phyloP scores from a whole-genome alignment of 2,329 filamentous ascomycete species.

The Colletotrichum paranaense region DNA sequence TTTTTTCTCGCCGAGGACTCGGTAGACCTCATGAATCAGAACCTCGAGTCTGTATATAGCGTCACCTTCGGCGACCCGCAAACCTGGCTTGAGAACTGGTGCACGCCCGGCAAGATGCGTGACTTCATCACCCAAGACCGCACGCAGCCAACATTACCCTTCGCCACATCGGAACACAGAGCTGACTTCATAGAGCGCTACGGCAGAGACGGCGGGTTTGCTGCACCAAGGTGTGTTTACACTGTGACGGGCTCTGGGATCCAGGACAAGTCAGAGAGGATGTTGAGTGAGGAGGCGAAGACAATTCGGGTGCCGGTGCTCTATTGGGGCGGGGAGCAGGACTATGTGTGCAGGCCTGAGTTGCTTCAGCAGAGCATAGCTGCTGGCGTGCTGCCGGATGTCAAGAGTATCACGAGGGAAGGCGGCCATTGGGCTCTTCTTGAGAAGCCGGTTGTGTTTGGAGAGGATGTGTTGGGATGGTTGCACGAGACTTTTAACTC shows the following conservation, averaged over 20 bases:
- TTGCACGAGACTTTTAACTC: constrained; percentile 28
- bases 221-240: constrained; percentile 44
- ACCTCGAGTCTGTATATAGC: constrained; percentile 51
- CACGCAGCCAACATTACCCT: constrained; percentile 40
- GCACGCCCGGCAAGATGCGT: constrained; percentile 47
- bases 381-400: constrained; percentile 40
- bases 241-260: constrained; percentile 35
- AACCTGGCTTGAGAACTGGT: constrained; percentile 49
- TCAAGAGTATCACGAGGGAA: constrained; percentile 39
- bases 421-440: constrained; percentile 45
- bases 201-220: constrained; percentile 40
- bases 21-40: constrained; percentile 47
- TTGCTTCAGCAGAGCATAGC: constrained; percentile 36
- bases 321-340: constrained; percentile 41
- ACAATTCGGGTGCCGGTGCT: constrained; percentile 41
- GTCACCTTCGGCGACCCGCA: constrained; percentile 45
- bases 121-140: constrained; percentile 38
- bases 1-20: constrained; percentile 55
- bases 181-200: constrained; percentile 42
- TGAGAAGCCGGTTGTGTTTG: constrained; percentile 43
- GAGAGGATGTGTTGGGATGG: constrained; percentile 38
- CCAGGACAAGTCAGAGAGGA: constrained; percentile 39
- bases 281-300: constrained; percentile 34
- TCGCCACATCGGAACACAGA: constrained; percentile 40
- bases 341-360: constrained; percentile 41